Base-by-base conservation (phyloP, 2,329 filamentous ascomycete genomes). In the Apiospora aurea region DNA sequence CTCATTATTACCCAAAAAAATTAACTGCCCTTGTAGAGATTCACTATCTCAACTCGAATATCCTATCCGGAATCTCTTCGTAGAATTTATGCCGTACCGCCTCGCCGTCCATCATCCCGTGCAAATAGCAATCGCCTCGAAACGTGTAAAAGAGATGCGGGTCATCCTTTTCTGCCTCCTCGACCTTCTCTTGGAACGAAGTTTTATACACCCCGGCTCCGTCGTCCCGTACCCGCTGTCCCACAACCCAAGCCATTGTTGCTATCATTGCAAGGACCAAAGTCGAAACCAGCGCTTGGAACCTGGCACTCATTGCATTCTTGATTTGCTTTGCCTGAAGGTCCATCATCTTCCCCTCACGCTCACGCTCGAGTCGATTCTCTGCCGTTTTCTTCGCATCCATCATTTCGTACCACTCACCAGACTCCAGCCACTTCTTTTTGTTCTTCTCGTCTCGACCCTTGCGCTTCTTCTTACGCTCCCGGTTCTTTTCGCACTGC, bases 41-140 rank as follows among this genome's bases (percentile, higher is more conserved):
- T 10, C 26, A 14, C 26, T 57, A 57, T 18, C 51, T 57, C 51
- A 57, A 57, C 26, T 57, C 51, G 18, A 57, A 34, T 3, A 57
- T 7, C 51, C 26, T 34, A 21, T 57, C 51, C 21, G 26, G 26
- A 57, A 57, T 4, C 26, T 57, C 51, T 8, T 29, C 26, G 18
- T 34, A 57, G 67, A 69, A 51, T 18, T 70, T 64, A 11, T 61
- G 26, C 57, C 69, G 47, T 46, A 74, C n/a, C 3, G 76, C 75
- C 46, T 75, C 76, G 11, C 75, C 74, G n/a, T 76, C 75, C 76
- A 77, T 77, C 72, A 75, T 75, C 2, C 75, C 74, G 21, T 77
- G 75, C 26, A 77, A 69, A 46, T 77, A 77, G n/a, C 72, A 69
- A 46, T 77, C 75, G 16, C 75, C 75, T 2, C 73, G 38, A 24